Evolutionary conservation across 2,329 filamentous ascomycete species (phyloP), one percentile per base, ranked within the genome.

Genomic region (Sarocladium brachiariae): DNA sequence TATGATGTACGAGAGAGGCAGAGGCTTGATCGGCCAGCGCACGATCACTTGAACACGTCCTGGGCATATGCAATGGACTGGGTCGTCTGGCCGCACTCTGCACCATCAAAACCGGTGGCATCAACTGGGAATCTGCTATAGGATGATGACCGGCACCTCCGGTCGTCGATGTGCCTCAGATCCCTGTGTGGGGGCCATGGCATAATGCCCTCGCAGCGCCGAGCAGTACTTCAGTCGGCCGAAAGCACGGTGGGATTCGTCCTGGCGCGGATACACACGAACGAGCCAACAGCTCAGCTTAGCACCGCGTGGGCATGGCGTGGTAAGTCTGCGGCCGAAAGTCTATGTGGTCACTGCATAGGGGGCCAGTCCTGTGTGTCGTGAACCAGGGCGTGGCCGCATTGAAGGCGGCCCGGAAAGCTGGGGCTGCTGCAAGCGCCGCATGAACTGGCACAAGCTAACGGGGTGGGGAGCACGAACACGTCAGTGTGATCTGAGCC

Each of bases 401-500:
- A 45, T 45, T 13, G 7, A 23, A n/a, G 33, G 33, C 14, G 33
- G n/a, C 21, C 39, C 23, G 39, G 39, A 25, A 10, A 30, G 14
- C 39, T 10, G 21, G 18, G 13, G 13, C 39, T n/a, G 9, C 21
- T 27, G 21, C 21, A 25, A 4, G 13, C 11, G 39, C 21, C 39
- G 39, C 39, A 45, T 45, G 39, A 45, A 45, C 39, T 25, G 19
- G 39, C 21, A 45, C 21, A 45, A 19, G n/a, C 16, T 10, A 39
- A 19, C 13, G 18, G 21, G 35, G 35, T 16, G 35, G 35, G 18
- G 35, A 13, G 16, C 10, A 6, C 13, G 39, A 45, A 45, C 24
- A 45, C 39, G 39, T 39, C 35, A 39, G n/a, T 16, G 16, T 6
- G 35, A 39, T 39, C 6, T 21, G 35, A 39, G 18, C 35, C 35